phyloP scores from a whole-genome alignment of 148 eudicot species.

The Chenopodium suecicum region DNA sequence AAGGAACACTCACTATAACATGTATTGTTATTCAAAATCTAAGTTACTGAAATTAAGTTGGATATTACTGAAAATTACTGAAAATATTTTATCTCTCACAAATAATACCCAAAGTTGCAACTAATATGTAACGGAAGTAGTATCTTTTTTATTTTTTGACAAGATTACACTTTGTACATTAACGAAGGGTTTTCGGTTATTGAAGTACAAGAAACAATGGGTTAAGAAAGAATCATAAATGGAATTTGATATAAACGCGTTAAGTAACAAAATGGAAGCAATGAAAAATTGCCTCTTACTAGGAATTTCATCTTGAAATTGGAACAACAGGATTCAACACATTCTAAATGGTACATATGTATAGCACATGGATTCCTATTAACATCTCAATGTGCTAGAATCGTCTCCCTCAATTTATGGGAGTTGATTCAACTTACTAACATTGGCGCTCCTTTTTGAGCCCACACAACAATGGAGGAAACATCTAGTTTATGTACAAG shows the following conservation, averaged over 20 bases:
- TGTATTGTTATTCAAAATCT: too few relatives aligned
- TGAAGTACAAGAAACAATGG: too few relatives aligned
- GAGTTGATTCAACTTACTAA: slow-evolving; percentile 1
- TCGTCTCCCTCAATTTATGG: neutral
- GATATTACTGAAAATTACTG: too few relatives aligned
- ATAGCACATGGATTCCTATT: slow-evolving; percentile 37
- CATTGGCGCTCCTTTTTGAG: neutral
- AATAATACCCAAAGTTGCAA: too few relatives aligned
- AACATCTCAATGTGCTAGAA: slow-evolving; percentile 34
- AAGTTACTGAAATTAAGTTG: too few relatives aligned
- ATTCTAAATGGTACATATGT: slow-evolving; percentile 11
- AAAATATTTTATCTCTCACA: too few relatives aligned
- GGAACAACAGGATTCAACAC: neutral
- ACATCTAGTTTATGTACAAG: slow-evolving; percentile 30
- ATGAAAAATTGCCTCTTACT: slow-evolving; percentile 24
- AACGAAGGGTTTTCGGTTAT: too few relatives aligned
- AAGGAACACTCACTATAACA: too few relatives aligned
- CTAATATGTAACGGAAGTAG: too few relatives aligned
- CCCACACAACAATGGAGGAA: neutral
- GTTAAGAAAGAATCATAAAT: neutral
- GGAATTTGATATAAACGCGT: neutral
- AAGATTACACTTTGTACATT: too few relatives aligned
- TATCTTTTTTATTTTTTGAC: too few relatives aligned
- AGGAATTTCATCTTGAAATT: neutral
- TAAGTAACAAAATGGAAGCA: slow-evolving; percentile 25